Conservation (phyloP, 2,329 filamentous ascomycete species). For the Aureobasidium sp. region DNA sequence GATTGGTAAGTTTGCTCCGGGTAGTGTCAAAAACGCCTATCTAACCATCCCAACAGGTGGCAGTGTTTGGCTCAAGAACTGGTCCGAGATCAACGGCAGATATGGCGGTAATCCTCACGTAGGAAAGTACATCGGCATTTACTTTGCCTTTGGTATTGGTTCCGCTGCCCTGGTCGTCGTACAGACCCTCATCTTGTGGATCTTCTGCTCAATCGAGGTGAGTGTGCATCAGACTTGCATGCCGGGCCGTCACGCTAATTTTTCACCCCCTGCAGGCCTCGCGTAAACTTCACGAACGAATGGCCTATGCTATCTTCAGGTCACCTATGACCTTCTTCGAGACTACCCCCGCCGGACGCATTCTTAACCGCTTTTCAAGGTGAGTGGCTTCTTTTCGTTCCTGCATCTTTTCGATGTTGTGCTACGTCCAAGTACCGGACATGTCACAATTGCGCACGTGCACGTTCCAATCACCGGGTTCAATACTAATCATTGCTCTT, state of each 20-base stretch:
- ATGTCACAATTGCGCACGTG: not conserved
- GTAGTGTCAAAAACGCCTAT: not conserved
- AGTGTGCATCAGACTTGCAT: conserved; percentile 18
- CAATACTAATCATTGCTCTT: conserved; percentile 8
- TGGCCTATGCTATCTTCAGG: conserved; percentile 95
- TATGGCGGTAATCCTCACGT: conserved; percentile 63
- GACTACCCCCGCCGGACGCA: conserved; percentile 90
- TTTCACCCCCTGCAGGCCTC: conserved; percentile 54
- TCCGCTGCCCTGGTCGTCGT: conserved; percentile 76
- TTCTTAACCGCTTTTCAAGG: conserved; percentile 94
- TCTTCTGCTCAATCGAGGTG: conserved; percentile 98
- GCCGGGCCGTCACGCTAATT: conserved; percentile 16
- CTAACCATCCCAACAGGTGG: conserved; percentile 45
- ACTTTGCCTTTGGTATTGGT: conserved; percentile 89
- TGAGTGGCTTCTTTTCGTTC: conserved; percentile 31
- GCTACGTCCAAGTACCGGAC: not conserved
- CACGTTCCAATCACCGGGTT: conserved; percentile 1
- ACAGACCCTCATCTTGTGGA: conserved; percentile 94
- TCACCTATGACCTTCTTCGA: conserved; percentile 99
- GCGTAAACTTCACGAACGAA: conserved; percentile 89
- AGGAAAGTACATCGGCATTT: conserved; percentile 88
- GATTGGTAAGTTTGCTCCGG: conserved; percentile 50
- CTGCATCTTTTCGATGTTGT: not conserved
- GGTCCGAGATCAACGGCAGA: conserved; percentile 71
- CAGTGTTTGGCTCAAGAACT: conserved; percentile 87